Evolutionary conservation across 768 basidiomycete genomes (phyloP), one percentile per base, ranked within the genome.

Genomic region (Neoboletus brunneissimus): DNA sequence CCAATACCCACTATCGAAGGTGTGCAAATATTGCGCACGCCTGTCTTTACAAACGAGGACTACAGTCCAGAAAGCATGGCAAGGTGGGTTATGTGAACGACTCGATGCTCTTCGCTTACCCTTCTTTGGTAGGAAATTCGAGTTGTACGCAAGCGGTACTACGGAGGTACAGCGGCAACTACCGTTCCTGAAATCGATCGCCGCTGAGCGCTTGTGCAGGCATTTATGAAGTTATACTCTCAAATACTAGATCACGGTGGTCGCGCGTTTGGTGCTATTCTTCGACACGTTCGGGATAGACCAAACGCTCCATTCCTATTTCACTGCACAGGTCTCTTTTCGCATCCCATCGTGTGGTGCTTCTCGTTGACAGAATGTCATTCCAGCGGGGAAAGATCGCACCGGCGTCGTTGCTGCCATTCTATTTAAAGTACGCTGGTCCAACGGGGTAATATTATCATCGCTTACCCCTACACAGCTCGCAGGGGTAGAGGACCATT

Each of bases 31-130:
- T 45, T 83, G 16, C 85, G 80, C 53, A 73, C 76, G 15, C 89
- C 90, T 1, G 87, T 91, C 51, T 82, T 81, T 58, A 74, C 79
- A 63, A 83, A 75, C 45, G 86, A 86, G 67, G 90, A 92, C 67
- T 91, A 91, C 69, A 90, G 88, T 67, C 89, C 89, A 22, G 87
- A 91, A 71, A 83, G 79, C 73, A 87, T 92, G 83, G 87, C 90
- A 64, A 87, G 82, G 89, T 91, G 74, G 74, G 88, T 85, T 78
- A 74, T 64, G 47, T 55, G 27, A 38, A 15, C 10, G n/a, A 2
- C 56, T 13, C 42, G 4, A 7, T 23, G 22, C 38, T 40, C 35
- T 11, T 50, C 31, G 35, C 40, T 27, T 4, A 47, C 42, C 58
- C 70, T 48, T n/a, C 9, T 18, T 37, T 54, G 65, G 65, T 64